Base-by-base conservation (phyloP, 73 alveolate species). In the Paramecium biaurelia region DNA sequence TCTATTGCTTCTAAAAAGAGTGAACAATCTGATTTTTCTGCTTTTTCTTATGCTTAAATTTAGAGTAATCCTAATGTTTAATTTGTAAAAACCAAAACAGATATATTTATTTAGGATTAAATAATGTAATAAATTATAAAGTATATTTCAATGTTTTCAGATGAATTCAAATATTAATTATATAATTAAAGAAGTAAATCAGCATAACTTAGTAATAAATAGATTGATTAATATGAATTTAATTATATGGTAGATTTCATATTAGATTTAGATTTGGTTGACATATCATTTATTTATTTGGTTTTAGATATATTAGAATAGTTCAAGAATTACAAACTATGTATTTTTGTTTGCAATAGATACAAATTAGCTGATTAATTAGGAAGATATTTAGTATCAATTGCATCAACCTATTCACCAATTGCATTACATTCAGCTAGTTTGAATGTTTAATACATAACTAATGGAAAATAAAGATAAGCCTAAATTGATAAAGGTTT, bases 341-440 rank as follows among this genome's bases (percentile, higher is more conserved):
- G 98, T 56, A 92, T 97, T 86, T 94, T 97, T 76, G 96, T 97
- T 86, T 97, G 99, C 94, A 97, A 97, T 76, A 85, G 99, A 67
- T 97, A 97, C 58, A 92, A 96, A 56, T 68, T 97, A 56, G 94
- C 93, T n/a, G 96, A 95, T 32, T 74, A 95, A 59, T 59, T 97
- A 12, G 98, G 98, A 6, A 94, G 98, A 68, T 97, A 96, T 82
- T 58, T 97, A 43, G 86, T 92, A 5, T 88, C 96, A 18, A 87
- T 97, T 20, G 97, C 97, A 47, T 57, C 93, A 37, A 96, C 95
- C 47, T 97, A 94, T 90, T 95, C 99, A 14, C 95, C 95, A 58
- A 23, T 95, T 45, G 94, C 92, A 23, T 35, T 85, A 37, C 82
- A 92, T 85, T 76, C 88, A 82, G 58, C 93, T 30, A 37, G 74